Base-by-base conservation (phyloP, 495 filamentous ascomycete species). In the Cercophora scortea region DNA sequence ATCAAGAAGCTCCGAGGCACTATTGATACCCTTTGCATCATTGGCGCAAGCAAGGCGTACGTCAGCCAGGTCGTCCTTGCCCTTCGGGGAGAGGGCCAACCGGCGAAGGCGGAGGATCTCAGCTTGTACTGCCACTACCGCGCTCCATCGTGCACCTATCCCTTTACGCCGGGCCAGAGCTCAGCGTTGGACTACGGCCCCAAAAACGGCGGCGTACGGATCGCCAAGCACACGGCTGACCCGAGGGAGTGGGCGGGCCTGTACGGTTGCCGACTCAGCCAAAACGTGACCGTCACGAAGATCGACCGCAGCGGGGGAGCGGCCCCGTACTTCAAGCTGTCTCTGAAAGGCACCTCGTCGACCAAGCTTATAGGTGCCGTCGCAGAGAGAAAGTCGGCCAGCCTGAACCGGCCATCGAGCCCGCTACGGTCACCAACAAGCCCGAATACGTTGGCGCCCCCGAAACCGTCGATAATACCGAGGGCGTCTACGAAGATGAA, bases 11-110 rank as follows among this genome's bases (percentile, higher is more conserved):
- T 69, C 11, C 44, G 45, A 13, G 50, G 51, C 17, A 41, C 56
- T 17, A 49, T 66, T 25, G 55, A 54, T 25, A 49, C 42, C 32
- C 40, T 63, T 10, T 59, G 58, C 48, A 52, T 69, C 1, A 54
- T 56, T 9, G 66, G 63, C 16, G 51, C 58, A 34, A 50, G 40
- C 39, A 56, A 59, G 17, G 25, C 7, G 13, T 67, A 61, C 15
- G 45, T 62, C 1, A 38, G 36, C 32, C 44, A 52, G 10, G 34
- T 68, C 13, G 41, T 63, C 25, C 19, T 43, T 12, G 52, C 48
- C 6, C 34, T 65, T 8, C 63, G 49, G 47, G 57, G 57, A 8
- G 46, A 53, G 7, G 54, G 57, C 32, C 16, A 43, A 12, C 47
- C 48, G 4, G 19, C 16, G 9, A 38, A 17, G 7, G 42, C 32